phyloP scores from a whole-genome alignment of 805 yeast genomes.

The Yamadazyma philogaea region DNA sequence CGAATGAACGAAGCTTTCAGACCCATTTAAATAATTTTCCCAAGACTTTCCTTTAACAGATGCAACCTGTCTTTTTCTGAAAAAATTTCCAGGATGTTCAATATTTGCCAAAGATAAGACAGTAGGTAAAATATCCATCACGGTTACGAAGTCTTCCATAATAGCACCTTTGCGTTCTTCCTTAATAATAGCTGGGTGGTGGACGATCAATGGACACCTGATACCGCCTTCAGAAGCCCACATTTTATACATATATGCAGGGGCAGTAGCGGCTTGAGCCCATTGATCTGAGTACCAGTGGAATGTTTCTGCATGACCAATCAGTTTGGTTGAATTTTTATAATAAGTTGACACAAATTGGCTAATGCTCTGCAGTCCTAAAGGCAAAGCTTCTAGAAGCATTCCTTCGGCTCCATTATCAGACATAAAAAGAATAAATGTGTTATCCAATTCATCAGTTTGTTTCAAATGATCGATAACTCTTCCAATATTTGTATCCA shows the following conservation, averaged over 20 bases:
- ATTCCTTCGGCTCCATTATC: constrained; percentile 68
- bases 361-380: neutral
- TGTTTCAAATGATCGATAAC: constrained; percentile 41
- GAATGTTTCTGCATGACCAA: constrained; percentile 48
- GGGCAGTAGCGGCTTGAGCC: constrained; percentile 65
- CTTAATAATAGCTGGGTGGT: constrained; percentile 36
- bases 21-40: constrained; percentile 33
- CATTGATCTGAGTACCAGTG: constrained; percentile 54
- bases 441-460: constrained; percentile 49
- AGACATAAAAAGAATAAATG: constrained; percentile 56
- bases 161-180: constrained; percentile 23
- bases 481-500: constrained; percentile 52
- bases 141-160: constrained; percentile 46
- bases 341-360: constrained; percentile 29
- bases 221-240: constrained; percentile 63
- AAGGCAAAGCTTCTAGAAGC: constrained; percentile 54
- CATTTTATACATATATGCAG: constrained; percentile 50
- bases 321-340: constrained; percentile 44
- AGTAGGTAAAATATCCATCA: constrained; percentile 61
- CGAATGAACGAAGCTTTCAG: constrained; percentile 30
- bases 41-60: constrained; percentile 46
- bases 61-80: constrained; percentile 44
- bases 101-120: constrained; percentile 49
- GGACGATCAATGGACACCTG: constrained; percentile 51
- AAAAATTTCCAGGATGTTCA: constrained; percentile 39